Evolutionary conservation across 495 filamentous ascomycete genomes (phyloP).

Genomic region (Xylaria castorea): DNA sequence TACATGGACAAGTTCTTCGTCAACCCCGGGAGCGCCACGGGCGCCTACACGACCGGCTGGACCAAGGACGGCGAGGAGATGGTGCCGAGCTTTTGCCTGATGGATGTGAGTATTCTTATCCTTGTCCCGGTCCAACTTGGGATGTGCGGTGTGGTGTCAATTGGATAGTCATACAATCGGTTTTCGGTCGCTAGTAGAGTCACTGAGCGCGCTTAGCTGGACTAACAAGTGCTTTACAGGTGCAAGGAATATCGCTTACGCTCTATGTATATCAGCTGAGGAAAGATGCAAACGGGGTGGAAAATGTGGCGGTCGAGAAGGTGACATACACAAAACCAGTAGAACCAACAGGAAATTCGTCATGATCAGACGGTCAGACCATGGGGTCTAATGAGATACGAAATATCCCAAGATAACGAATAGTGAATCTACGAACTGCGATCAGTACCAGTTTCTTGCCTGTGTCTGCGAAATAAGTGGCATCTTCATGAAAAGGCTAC

Average conservation of each 20-base stretch:
- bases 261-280: slow-evolving; percentile 97
- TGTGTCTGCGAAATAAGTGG: background rate
- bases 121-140: background rate
- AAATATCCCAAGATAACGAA: slow-evolving; percentile 34
- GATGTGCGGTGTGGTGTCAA: background rate
- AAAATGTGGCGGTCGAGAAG: slow-evolving; percentile 96
- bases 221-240: slow-evolving; percentile 58
- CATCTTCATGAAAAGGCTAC: background rate
- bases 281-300: slow-evolving; percentile 84
- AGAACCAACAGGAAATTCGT: slow-evolving; percentile 54
- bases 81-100: slow-evolving; percentile 94
- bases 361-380: slow-evolving; percentile 31
- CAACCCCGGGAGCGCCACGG: slow-evolving; percentile 94
- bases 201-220: background rate
- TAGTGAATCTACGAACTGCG: slow-evolving; percentile 26
- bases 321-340: slow-evolving; percentile 93
- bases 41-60: slow-evolving; percentile 71
- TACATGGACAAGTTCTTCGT: slow-evolving; percentile 99
- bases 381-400: slow-evolving; percentile 28
- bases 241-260: slow-evolving; percentile 96
- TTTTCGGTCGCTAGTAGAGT: background rate
- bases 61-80: slow-evolving; percentile 73
- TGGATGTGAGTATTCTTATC: slow-evolving; percentile 79
- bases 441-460: background rate
- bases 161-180: background rate